Evolutionary conservation across 2,329 filamentous ascomycete genomes (phyloP).

Genomic region (Pseudomassariella vexata): DNA sequence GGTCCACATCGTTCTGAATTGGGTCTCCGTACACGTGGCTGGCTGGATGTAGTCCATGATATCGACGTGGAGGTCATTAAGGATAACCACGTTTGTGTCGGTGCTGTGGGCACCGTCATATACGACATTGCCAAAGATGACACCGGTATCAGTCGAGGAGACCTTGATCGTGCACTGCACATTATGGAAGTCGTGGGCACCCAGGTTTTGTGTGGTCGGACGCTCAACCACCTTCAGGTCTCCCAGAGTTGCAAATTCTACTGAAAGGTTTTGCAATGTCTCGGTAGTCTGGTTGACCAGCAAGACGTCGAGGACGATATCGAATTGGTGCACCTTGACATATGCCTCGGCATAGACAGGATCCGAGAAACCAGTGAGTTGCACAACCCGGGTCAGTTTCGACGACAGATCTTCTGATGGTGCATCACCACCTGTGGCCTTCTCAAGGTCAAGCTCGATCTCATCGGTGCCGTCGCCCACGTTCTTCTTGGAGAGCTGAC

Average conservation of each 20-base stretch:
- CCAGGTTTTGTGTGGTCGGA: constrained; percentile 92
- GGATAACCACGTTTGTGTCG: constrained; percentile 92
- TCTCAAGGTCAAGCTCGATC: constrained; percentile 84
- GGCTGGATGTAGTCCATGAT: constrained; percentile 99
- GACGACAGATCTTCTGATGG: constrained; percentile 80
- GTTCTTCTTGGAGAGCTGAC: constrained; percentile 91
- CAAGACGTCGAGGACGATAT: constrained; percentile 93
- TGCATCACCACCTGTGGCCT: constrained; percentile 86
- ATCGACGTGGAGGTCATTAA: constrained; percentile 96
- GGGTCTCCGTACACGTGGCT: constrained; percentile 91
- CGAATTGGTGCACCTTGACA: constrained; percentile 97
- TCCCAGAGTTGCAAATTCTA: constrained; percentile 96
- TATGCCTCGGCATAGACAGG: constrained; percentile 98
- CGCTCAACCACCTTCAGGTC: constrained; percentile 97
- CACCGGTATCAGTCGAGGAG: constrained; percentile 93
- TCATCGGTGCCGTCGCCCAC: constrained; percentile 75
- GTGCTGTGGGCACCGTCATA: constrained; percentile 91
- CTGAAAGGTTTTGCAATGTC: constrained; percentile 92
- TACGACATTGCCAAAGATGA: constrained; percentile 98
- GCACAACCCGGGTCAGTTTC: constrained; percentile 92
- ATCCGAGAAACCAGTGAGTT: constrained; percentile 96
- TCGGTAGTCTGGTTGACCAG: constrained; percentile 96
- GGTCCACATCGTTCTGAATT: constrained; percentile 99
- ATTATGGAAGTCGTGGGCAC: constrained; percentile 94
- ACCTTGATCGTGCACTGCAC: constrained; percentile 99